Conservation (phyloP, 2,329 filamentous ascomycete genomes). For the Amauroascus verrucosus region DNA sequence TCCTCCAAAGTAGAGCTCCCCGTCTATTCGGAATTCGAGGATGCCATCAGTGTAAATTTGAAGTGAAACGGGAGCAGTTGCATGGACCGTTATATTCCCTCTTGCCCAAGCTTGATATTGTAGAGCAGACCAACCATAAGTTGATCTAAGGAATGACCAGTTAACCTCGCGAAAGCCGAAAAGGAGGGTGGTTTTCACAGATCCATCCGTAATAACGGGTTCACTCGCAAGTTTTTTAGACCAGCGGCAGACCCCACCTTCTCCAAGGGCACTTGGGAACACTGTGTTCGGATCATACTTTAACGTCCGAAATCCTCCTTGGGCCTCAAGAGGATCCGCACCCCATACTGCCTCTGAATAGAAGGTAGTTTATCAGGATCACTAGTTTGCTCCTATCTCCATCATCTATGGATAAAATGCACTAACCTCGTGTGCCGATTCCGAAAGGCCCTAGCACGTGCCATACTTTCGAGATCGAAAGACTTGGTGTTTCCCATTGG, state of each 20-base stretch:
- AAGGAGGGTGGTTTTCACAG: constrained; percentile 32
- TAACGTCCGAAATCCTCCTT: constrained; percentile 44
- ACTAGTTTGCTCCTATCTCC: constrained; percentile 4
- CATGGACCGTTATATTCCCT: constrained; percentile 37
- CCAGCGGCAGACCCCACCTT: constrained; percentile 45
- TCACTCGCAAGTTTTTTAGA: constrained; percentile 29
- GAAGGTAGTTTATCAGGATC: constrained; percentile 13
- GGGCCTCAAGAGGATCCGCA: constrained; percentile 46
- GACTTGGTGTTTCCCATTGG: not conserved
- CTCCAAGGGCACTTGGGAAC: constrained; percentile 40
- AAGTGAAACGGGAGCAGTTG: constrained; percentile 26
- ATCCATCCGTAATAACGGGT: constrained; percentile 19
- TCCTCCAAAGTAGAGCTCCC: constrained; percentile 45
- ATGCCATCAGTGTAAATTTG: constrained; percentile 40
- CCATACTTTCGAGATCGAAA: constrained; percentile 33
- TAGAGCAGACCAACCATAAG: constrained; percentile 50
- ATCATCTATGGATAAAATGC: not conserved
- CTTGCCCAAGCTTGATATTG: constrained; percentile 51
- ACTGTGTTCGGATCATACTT: constrained; percentile 32
- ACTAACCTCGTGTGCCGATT: constrained; percentile 48
- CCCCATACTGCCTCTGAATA: constrained; percentile 38
- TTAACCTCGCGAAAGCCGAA: constrained; percentile 44
- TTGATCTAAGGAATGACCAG: constrained; percentile 43
- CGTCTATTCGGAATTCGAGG: constrained; percentile 46
- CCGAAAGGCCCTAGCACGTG: constrained; percentile 48